Base-by-base conservation (phyloP, 805 yeast genomes). In the Yueomyces sinensis region DNA sequence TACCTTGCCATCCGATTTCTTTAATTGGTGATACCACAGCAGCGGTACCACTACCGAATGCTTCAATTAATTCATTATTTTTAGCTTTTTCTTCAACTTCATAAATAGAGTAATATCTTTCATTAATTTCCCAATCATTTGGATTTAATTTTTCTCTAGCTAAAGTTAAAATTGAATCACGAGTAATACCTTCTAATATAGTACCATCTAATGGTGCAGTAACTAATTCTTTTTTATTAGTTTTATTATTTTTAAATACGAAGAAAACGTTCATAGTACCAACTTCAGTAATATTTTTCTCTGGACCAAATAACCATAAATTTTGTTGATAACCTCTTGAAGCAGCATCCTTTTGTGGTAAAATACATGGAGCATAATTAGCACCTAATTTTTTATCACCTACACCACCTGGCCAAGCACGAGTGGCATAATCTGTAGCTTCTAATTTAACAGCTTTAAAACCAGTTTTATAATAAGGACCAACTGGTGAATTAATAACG, bases 381-480 rank as follows among this genome's bases (percentile, higher is more conserved):
- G 95, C 96, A 59, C 97, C 97, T 49, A 89, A 74, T 64, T 89
- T 89, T 61, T 74, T 78, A 71, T 87, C 80, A 61, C 97, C 97
- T 46, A 74, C 83, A 59, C 97, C 97, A 52, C 95, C 95, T 52
- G 97, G 97, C 97, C 97, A 89, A 19, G 97, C 97, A 65, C 97
- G 81, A 20, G 86, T 86, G 32, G 94, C 94, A 49, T 82, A 76
- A 56, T 83, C 94, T 25, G 95, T 86, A 46, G 96, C 96, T 63
- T 87, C 95, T 44, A 89, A 69, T 40, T 72, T 69, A 36, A 89
- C 94, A 28, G 97, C 95, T 63, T 87, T 83, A 74, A 89, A 89
- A n/a, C 96, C 96, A 14, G 94, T 80, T 49, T 80, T 70, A 63
- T 80, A 83, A 70, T 87, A 89, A 16, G 96, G 96, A 31, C 97